Evolutionary conservation across 371 early-diverging fungal species (phyloP).

Genomic region (Mucor sp.): DNA sequence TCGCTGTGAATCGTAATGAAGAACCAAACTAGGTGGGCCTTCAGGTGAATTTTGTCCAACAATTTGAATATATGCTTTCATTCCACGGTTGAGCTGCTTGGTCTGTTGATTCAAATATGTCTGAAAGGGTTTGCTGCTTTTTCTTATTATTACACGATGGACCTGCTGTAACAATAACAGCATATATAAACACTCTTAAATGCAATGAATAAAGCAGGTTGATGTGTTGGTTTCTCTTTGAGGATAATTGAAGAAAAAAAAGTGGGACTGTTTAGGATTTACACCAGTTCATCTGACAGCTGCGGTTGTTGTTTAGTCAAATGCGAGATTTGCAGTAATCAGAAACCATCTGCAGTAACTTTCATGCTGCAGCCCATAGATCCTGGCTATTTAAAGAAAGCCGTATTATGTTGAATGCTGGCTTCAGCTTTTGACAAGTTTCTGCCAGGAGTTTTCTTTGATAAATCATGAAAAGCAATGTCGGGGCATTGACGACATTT

Average conservation of each 20-base stretch:
- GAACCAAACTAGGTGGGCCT: slow-evolving; percentile 74
- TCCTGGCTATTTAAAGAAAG: too few relatives aligned
- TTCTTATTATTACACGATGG: slow-evolving; percentile 4
- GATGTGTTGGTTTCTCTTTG: not conserved
- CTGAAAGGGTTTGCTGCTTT: not conserved
- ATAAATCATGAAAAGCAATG: too few relatives aligned
- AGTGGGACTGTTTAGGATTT: not conserved
- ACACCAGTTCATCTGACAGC: not conserved
- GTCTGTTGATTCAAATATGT: not conserved
- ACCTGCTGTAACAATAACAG: slow-evolving; percentile 1
- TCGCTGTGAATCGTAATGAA: slow-evolving; percentile 79
- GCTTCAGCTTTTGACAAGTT: too few relatives aligned
- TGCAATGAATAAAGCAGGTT: not conserved
- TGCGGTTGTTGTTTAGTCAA: not conserved
- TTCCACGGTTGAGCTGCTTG: slow-evolving; percentile 38
- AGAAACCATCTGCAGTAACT: not conserved
- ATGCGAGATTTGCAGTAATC: not conserved
- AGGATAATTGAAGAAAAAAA: not conserved
- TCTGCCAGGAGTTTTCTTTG: too few relatives aligned
- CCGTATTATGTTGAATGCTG: too few relatives aligned
- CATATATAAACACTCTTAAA: slow-evolving; percentile 2
- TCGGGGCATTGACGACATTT: too few relatives aligned
- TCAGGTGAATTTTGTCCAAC: slow-evolving; percentile 73
- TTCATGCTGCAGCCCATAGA: too few relatives aligned
- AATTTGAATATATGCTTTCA: slow-evolving; percentile 82